Conservation (phyloP, 495 filamentous ascomycete genomes). For the Extremus antarcticus region DNA sequence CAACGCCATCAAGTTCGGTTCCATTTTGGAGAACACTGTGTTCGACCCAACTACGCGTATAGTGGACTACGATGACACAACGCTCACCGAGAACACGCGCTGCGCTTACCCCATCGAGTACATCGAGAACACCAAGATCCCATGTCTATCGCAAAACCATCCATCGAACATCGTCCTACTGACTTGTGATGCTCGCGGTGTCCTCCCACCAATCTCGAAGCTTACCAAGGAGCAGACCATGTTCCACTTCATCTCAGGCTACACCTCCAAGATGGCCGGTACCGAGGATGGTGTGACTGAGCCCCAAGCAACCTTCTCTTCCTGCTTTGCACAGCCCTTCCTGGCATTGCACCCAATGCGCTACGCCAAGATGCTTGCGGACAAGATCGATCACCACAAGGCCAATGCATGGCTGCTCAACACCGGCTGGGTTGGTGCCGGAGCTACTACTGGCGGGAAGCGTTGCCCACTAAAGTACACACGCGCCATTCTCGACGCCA, state of each 20-base stretch:
- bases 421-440: slow-evolving; percentile 97
- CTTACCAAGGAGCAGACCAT: slow-evolving; percentile 91
- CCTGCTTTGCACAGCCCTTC: slow-evolving; percentile 99
- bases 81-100: slow-evolving; percentile 94
- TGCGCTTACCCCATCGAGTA: slow-evolving; percentile 99
- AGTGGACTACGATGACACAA: slow-evolving; percentile 90
- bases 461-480: slow-evolving; percentile 99
- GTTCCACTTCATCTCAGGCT: slow-evolving; percentile 99
- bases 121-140: slow-evolving; percentile 97
- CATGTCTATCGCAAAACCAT: slow-evolving; percentile 76
- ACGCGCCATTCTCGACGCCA: slow-evolving; percentile 92
- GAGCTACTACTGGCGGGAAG: slow-evolving; percentile 83
- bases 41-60: slow-evolving; percentile 82
- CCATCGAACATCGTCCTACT: slow-evolving; percentile 95
- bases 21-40: slow-evolving; percentile 96
- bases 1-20: slow-evolving; percentile 90
- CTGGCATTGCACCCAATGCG: slow-evolving; percentile 97
- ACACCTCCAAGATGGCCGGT: slow-evolving; percentile 99
- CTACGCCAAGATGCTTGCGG: slow-evolving; percentile 94
- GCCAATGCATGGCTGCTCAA: slow-evolving; percentile 98
- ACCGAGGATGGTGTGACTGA: slow-evolving; percentile 95
- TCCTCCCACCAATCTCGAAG: slow-evolving; percentile 96
- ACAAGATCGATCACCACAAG: slow-evolving; percentile 92
- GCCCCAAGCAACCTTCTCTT: slow-evolving; percentile 97
- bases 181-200: slow-evolving; percentile 94